Base-by-base conservation (phyloP, 495 filamentous ascomycete genomes). In the Pyrenula massariospora region DNA sequence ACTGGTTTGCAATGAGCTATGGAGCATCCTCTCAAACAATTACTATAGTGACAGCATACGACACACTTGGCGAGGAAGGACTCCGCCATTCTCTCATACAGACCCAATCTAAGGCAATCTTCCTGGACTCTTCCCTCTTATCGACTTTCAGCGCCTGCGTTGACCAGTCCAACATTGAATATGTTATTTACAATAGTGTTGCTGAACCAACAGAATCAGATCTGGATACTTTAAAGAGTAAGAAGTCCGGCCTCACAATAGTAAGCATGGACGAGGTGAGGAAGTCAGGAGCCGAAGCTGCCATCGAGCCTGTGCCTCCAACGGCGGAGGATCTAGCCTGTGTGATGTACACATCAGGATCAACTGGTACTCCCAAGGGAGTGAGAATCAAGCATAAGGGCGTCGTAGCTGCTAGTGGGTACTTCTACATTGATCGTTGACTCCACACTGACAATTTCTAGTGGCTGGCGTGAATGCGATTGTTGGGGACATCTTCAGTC, bases 261-360 rank as follows among this genome's bases (percentile, higher is more conserved):
- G 57, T 87, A 62, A 95, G 84, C 78, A 86, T 93, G 61, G 89
- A 95, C 54, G 90, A 96, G 48, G 73, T 98, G 57, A 70, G 81
- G 59, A 84, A 93, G 71, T 73, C 87, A 49, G 93, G 93, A 63
- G 80, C 90, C 68, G 84, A 88, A 59, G 93, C 94, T 65, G 84
- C 80, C 10, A 81, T 84, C 50, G 91, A 96, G 10, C 82, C 88
- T 19, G 84, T 88, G 19, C 86, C 90, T 47, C 91, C 93, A 2
- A 70, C 75, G 23, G 79, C 88, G 1, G 88, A 96, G 53, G 92
- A 96, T 67, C 81, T 98, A 12, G 93, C 87, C 78, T 96, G 93
- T 68, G 95, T 98, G 69, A 98, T 98, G 93, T 98, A 97, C 76
- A 98, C 93, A 1, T 97, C 93, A 25, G 93, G 93, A 49, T 95